Percentiles rank a stretch among this genome's conserved stretches.
These are phyloP conservation scores for Hygrocybe coccinea DNA, from an alignment of 768 basidiomycete species.

Conservation along the genomic window DNA sequence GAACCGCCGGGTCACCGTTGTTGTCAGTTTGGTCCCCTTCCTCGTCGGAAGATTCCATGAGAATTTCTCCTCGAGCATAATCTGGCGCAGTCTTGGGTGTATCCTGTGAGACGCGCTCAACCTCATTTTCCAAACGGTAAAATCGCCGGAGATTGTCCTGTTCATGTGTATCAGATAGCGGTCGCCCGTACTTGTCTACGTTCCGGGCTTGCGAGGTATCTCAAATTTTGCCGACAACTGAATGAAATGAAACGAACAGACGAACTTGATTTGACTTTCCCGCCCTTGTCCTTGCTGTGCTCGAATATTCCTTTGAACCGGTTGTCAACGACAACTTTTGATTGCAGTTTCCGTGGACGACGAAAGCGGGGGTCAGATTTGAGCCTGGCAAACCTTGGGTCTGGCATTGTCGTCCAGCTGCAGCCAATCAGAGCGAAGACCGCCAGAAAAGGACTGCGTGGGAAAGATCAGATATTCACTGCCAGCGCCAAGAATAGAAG, in stretches of 20 bases:
- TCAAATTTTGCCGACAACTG: constrained; percentile 3
- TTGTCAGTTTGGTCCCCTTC: constrained; percentile 46
- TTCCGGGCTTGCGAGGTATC: constrained; percentile 36
- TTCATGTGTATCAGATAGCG: constrained; percentile 61
- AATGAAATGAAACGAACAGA: constrained; percentile 1
- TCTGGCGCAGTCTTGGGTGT: constrained; percentile 47
- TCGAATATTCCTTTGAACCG: constrained; percentile 81
- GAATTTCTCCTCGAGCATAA: constrained; percentile 84
- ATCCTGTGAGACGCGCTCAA: constrained; percentile 30
- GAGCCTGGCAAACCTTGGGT: constrained; percentile 83
- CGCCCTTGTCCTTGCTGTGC: constrained; percentile 40
- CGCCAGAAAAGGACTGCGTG: too few relatives aligned
- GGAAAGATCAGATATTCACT: too few relatives aligned
- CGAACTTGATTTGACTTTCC: constrained; percentile 22
- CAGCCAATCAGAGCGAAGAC: too few relatives aligned
- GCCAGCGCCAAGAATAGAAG: too few relatives aligned
- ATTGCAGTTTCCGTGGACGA: constrained; percentile 68
- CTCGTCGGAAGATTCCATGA: constrained; percentile 85
- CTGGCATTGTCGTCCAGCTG: too few relatives aligned
- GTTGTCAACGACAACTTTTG: constrained; percentile 86
- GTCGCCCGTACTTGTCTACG: constrained; percentile 89
- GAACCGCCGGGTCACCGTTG: constrained; percentile 44
- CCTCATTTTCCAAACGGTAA: constrained; percentile 63
- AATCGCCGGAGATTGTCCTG: constrained; percentile 73
- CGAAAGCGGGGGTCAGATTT: constrained; percentile 92